Evolutionary conservation across 768 basidiomycete species (phyloP).

Genomic region (Trametes maxima): DNA sequence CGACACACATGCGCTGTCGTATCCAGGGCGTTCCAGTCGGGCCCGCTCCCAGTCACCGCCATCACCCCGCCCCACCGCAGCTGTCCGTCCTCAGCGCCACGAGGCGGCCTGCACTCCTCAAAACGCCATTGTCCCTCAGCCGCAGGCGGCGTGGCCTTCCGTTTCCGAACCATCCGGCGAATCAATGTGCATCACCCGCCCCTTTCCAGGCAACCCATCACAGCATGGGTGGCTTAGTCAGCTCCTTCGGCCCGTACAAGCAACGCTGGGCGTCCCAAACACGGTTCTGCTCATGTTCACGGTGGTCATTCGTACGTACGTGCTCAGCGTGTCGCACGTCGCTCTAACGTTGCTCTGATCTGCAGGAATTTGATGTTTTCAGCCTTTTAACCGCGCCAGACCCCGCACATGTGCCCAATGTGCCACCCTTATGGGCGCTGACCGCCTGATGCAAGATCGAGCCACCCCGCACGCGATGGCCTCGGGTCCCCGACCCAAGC

Average conservation of each 20-base stretch:
- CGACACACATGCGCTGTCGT: background rate
- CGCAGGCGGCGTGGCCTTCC: slow-evolving; percentile 1
- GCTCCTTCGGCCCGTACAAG: background rate
- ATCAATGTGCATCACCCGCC: slow-evolving; percentile 19
- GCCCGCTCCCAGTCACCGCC: slow-evolving; percentile 14
- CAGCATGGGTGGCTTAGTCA: slow-evolving; percentile 7
- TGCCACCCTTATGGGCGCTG: too few species aligned
- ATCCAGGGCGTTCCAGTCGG: slow-evolving; percentile 7
- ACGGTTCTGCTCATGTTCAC: too few species aligned
- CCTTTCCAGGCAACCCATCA: slow-evolving; percentile 21
- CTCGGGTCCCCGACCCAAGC: background rate
- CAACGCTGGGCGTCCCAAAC: background rate
- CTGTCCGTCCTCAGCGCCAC: background rate
- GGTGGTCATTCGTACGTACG: slow-evolving; percentile 1
- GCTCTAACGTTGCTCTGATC: background rate
- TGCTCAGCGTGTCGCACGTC: background rate
- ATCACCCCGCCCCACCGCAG: slow-evolving; percentile 1
- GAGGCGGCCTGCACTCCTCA: slow-evolving; percentile 8
- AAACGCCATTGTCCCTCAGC: slow-evolving; percentile 12
- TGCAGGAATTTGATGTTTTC: too few species aligned
- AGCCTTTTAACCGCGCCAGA: too few species aligned
- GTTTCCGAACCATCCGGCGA: slow-evolving; percentile 12
- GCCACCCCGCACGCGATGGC: background rate
- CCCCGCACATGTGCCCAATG: too few species aligned
- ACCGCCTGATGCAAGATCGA: background rate